These are phyloP conservation scores for Psilocybe sp. DNA, from an alignment of 768 basidiomycete genomes.

Conservation along the genomic window DNA sequence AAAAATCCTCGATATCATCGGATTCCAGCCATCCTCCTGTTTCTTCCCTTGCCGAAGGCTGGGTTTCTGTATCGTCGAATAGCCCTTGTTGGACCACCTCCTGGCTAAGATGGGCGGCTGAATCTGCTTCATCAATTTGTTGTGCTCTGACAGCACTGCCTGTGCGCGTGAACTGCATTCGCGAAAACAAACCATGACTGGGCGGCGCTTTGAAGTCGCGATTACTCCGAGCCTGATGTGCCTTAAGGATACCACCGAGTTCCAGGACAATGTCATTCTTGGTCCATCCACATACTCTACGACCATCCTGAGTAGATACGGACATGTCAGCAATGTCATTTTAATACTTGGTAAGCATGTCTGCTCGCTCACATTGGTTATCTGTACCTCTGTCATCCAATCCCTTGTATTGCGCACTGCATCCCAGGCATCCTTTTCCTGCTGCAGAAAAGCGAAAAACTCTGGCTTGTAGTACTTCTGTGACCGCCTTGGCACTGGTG, in stretches of 20 bases:
- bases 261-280: constrained; percentile 50
- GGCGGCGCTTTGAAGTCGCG: constrained; percentile 9
- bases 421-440: constrained; percentile 59
- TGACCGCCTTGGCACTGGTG: constrained; percentile 72
- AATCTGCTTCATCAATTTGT: constrained; percentile 33
- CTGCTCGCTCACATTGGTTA: constrained; percentile 5
- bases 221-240: constrained; percentile 25
- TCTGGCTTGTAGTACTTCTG: constrained; percentile 89
- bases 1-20: constrained; percentile 58
- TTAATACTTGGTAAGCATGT: background rate
- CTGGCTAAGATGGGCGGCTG: constrained; percentile 10
- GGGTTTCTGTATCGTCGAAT: constrained; percentile 6
- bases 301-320: constrained; percentile 14
- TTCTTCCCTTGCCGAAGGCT: constrained; percentile 9
- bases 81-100: constrained; percentile 29
- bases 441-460: constrained; percentile 67
- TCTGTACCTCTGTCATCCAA: constrained; percentile 49
- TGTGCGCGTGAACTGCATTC: constrained; percentile 40
- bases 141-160: constrained; percentile 27
- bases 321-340: constrained; percentile 2
- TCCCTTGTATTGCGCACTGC: constrained; percentile 51
- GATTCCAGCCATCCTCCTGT: constrained; percentile 51
- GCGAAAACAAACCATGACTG: constrained; percentile 42
- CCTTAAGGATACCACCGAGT: constrained; percentile 58
- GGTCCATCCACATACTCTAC: constrained; percentile 46